Evolutionary conservation across 371 early-diverging fungal species (phyloP).

Genomic region (Saksenaea vasiformis): DNA sequence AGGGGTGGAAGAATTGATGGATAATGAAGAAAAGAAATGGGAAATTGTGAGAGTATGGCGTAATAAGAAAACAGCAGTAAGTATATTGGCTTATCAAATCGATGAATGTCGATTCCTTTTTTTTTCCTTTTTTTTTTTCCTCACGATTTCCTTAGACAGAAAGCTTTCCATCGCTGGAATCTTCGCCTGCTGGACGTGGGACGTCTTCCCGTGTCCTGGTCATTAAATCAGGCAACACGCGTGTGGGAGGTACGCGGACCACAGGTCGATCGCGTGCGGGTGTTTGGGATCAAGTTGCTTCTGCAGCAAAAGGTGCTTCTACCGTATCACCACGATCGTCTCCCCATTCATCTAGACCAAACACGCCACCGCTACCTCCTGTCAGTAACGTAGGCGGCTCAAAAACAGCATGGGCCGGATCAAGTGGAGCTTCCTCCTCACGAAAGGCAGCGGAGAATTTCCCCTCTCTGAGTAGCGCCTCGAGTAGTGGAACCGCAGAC

Average conservation of each 20-base stretch:
- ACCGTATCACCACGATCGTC: constrained; percentile 30
- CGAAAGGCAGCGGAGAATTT: constrained; percentile 14
- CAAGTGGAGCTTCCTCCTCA: not conserved
- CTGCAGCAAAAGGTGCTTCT: constrained; percentile 34
- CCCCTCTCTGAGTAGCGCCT: constrained; percentile 17
- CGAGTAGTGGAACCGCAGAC: constrained; percentile 9
- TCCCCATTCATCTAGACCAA: constrained; percentile 45
- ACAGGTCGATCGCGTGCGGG: constrained; percentile 39
- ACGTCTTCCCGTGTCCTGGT: constrained; percentile 44
- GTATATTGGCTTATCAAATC: too few relatives aligned
- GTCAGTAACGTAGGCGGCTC: not conserved
- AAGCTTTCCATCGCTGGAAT: constrained; percentile 26
- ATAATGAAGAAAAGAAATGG: constrained; percentile 57
- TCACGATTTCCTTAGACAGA: constrained; percentile 16
- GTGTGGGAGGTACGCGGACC: constrained; percentile 30
- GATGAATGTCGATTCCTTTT: too few relatives aligned
- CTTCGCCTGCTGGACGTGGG: constrained; percentile 12
- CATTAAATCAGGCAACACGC: constrained; percentile 52
- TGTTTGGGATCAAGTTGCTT: constrained; percentile 51
- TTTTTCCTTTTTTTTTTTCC: not conserved
- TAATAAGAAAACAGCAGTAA: constrained; percentile 64
- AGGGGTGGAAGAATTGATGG: constrained; percentile 56
- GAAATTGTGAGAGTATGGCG: constrained; percentile 73
- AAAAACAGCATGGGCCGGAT: constrained; percentile 27
- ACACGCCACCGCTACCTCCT: constrained; percentile 25